These are phyloP conservation scores for Debaryomyces nepalensis DNA, from an alignment of 1,139 yeast genomes.

Conservation along the genomic window DNA sequence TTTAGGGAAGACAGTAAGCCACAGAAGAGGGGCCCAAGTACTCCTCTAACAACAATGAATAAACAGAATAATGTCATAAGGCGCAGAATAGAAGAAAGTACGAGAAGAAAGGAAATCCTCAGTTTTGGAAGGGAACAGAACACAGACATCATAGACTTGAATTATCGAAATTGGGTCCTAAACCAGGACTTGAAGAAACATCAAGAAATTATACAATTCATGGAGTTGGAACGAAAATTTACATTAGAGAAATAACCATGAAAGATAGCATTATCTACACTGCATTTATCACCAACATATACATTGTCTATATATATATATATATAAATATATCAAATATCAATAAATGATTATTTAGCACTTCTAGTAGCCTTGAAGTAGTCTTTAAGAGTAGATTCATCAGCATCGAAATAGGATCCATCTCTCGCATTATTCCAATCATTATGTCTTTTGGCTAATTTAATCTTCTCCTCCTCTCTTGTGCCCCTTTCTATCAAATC, in stretches of 20 bases:
- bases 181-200: conserved; percentile 18
- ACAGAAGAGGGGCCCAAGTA: conserved; percentile 32
- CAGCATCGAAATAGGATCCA: conserved; percentile 51
- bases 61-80: conserved; percentile 24
- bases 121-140: conserved; percentile 9
- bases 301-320: conserved; percentile 10
- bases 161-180: conserved; percentile 24
- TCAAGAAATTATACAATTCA: conserved; percentile 19
- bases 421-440: conserved; percentile 50
- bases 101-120: conserved; percentile 4
- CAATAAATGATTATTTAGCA: conserved; percentile 16
- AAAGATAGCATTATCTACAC: conserved; percentile 1
- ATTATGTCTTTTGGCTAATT: conserved; percentile 48
- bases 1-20: conserved; percentile 10
- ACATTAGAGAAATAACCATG: conserved; percentile 10
- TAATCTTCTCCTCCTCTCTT: conserved; percentile 55
- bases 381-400: conserved; percentile 45
- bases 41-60: conserved; percentile 31
- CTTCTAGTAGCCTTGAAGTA: conserved; percentile 55
- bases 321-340: too few relatives aligned
- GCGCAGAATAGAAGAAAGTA: conserved; percentile 19
- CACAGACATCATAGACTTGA: conserved; percentile 17
- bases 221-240: conserved; percentile 24
- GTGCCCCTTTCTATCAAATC: conserved; percentile 60
- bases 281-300: conserved; percentile 2